Evolutionary conservation across 164 flowering plant species (phyloP), one percentile per base, ranked within the genome.

Genomic region (Stephania yunnanensis): DNA sequence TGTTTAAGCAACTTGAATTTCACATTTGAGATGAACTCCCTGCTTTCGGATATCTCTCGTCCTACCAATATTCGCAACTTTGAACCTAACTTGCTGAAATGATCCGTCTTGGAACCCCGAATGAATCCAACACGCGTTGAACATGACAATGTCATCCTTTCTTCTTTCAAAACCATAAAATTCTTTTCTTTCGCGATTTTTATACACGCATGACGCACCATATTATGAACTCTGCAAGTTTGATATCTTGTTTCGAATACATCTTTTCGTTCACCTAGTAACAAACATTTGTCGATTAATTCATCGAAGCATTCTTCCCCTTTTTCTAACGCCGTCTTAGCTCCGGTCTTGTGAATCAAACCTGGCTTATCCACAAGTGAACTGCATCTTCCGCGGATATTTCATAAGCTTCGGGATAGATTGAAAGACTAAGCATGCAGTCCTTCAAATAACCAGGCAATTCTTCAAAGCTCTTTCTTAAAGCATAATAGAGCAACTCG

Each of bases 11-110:
- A 10, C 20, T 63, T 73, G 10, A 19, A 13, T 63, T n/a, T 46
- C 25, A 73, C 6, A 73, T 9, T 42, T 63, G 30, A n/a, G 4
- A 10, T 7, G 9, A 63, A n/a, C 7, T 61, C 69, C 11, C 45
- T 30, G 53, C 31, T n/a, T n/a, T 63, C 69, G 1, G 45, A 10
- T 19, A 69, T 69, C 9, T 69, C 17, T 7, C 22, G 19, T 31
- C 53, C 69, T 19, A 73, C 69, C 15, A 73, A 20, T 19, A 50
- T 73, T 13, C 75, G 75, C 75, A 63, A 73, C 10, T n/a, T 61
- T 3, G 68, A 46, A 42, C 11, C 44, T 10, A 4, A 2, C 65
- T 73, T n/a, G 17, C 5, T 42, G 4, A 63, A n/a, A n/a, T 20
- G 64, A 17, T 73, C 36, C 69, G n/a, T 22, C n/a, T 12, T 7